These are phyloP conservation scores for Coniophora puteana DNA, from an alignment of 1,284 basidiomycete genomes.

Conservation along the genomic window DNA sequence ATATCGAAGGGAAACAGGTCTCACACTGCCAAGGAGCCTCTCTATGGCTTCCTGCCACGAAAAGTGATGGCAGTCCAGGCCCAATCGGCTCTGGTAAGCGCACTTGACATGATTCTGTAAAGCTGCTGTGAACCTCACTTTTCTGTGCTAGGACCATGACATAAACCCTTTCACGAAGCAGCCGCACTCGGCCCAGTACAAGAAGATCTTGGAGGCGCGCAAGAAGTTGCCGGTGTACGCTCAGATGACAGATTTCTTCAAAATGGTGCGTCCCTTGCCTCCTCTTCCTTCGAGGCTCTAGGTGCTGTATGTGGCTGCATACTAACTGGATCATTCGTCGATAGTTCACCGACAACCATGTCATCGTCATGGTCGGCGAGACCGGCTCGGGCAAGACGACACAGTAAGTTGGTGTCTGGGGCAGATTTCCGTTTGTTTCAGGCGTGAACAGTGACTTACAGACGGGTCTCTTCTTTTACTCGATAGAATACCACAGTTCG, in stretches of 20 bases:
- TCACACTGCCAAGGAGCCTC: constrained; percentile 44
- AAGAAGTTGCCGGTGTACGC: constrained; percentile 90
- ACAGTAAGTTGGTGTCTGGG: constrained; percentile 55
- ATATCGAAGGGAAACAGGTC: too few relatives aligned
- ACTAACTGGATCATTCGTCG: constrained; percentile 14
- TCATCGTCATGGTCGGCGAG: constrained; percentile 96
- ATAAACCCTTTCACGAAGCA: constrained; percentile 86
- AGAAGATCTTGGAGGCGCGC: constrained; percentile 80
- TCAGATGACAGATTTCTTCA: constrained; percentile 91
- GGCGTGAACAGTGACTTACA: constrained; percentile 18
- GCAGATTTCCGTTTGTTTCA: constrained; percentile 15
- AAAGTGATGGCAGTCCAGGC: constrained; percentile 75
- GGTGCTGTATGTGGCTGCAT: constrained; percentile 21
- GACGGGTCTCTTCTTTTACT: constrained; percentile 23
- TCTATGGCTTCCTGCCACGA: constrained; percentile 78
- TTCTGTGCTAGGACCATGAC: constrained; percentile 62
- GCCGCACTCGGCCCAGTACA: constrained; percentile 79
- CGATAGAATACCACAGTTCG: constrained; percentile 88
- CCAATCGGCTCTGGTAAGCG: constrained; percentile 64
- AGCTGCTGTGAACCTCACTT: neutral
- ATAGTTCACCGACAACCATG: constrained; percentile 83
- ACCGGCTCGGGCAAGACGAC: constrained; percentile 99
- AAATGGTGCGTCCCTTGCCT: constrained; percentile 67
- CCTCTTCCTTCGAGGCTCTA: constrained; percentile 35
- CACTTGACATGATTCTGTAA: neutral